Evolutionary conservation across 179 eudicot genomes (phyloP).

Genomic region (Corrigiola litoralis): DNA sequence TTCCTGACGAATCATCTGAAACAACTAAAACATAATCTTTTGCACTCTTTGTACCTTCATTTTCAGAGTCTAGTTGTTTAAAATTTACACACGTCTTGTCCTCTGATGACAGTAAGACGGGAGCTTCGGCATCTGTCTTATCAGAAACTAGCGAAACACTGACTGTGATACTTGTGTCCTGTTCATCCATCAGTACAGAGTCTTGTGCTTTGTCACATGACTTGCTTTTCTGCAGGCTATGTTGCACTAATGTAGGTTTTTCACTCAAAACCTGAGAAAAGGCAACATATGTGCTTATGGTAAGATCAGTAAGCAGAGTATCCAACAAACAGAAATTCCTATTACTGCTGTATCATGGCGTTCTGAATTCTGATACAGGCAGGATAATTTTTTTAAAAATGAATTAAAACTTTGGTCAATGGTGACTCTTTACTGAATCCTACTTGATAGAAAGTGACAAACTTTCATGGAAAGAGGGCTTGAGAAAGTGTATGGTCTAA

Average conservation of each 20-base stretch:
- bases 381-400: too few relatives aligned
- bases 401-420: too few relatives aligned
- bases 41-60: not conserved
- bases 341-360: too few relatives aligned
- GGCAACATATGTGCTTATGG: not conserved
- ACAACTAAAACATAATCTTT: not conserved
- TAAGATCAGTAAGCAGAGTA: not conserved
- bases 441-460: too few relatives aligned
- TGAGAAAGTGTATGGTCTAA: too few relatives aligned
- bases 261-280: not conserved
- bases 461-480: too few relatives aligned
- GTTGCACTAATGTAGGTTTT: not conserved
- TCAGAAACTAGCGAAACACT: not conserved
- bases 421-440: too few relatives aligned
- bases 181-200: not conserved
- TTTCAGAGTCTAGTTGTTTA: not conserved
- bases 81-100: not conserved
- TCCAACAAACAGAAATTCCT: too few relatives aligned
- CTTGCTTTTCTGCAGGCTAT: not conserved
- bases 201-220: slow-evolving; percentile 4
- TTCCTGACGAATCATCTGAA: slow-evolving; percentile 5
- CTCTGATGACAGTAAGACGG: not conserved
- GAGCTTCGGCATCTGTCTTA: not conserved
- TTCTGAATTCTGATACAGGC: too few relatives aligned
- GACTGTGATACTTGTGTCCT: not conserved